Evolutionary conservation across 2,329 filamentous ascomycete species (phyloP).

Genomic region (Cladorrhinum sp.): DNA sequence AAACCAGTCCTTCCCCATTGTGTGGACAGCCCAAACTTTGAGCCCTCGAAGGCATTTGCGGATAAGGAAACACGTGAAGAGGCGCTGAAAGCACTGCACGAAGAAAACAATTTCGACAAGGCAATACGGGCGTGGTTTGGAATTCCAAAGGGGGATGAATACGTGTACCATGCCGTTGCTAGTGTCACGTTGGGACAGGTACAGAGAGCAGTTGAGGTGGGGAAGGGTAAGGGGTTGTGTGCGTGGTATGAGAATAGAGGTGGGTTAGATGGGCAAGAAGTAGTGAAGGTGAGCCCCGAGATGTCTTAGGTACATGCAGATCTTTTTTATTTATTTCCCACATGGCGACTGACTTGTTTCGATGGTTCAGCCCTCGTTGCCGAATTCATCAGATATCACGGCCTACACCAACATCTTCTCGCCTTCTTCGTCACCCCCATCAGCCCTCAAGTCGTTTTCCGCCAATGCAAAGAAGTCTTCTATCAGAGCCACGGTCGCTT

Average conservation of each 20-base stretch:
- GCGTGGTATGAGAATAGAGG: constrained; percentile 42
- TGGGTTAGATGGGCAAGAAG: too few species aligned
- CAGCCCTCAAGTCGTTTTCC: constrained; percentile 59
- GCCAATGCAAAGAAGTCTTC: constrained; percentile 65
- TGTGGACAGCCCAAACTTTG: constrained; percentile 44
- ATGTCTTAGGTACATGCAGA: constrained; percentile 20
- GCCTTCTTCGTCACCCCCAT: constrained; percentile 55
- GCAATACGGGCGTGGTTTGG: constrained; percentile 45
- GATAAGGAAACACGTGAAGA: constrained; percentile 39
- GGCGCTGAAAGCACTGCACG: constrained; percentile 38
- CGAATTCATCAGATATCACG: constrained; percentile 56
- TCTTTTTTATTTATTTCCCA: constrained; percentile 1
- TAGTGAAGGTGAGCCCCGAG: not conserved
- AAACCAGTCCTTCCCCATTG: constrained; percentile 30
- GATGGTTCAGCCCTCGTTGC: too few species aligned
- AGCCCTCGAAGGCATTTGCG: constrained; percentile 39
- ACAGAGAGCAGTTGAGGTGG: constrained; percentile 45
- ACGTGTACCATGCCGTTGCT: constrained; percentile 51
- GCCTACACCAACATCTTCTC: constrained; percentile 67
- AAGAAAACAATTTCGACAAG: constrained; percentile 39
- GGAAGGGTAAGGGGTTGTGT: constrained; percentile 46
- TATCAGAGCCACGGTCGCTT: constrained; percentile 54
- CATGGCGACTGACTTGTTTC: too few species aligned
- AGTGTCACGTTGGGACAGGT: constrained; percentile 49
- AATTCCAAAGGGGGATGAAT: constrained; percentile 44